Evolutionary conservation across 495 filamentous ascomycete species (phyloP).

Genomic region (Penicillium pulvis): DNA sequence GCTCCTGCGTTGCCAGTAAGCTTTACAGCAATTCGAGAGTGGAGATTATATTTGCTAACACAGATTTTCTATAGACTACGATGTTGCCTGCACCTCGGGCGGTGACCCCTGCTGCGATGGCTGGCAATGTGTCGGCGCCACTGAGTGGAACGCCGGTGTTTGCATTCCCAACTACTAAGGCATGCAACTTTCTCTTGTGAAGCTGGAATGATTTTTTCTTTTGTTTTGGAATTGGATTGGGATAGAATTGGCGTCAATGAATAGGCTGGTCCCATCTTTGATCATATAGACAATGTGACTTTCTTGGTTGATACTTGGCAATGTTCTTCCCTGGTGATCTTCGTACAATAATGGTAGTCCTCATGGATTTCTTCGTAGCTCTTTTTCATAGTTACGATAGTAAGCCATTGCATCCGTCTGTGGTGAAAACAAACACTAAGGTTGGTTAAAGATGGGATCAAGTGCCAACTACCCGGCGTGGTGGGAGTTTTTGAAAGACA

Average conservation of each 20-base stretch:
- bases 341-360: not conserved
- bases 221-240: not conserved
- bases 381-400: too few relatives aligned
- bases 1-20: not conserved
- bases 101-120: not conserved
- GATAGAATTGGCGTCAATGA: not conserved
- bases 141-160: not conserved
- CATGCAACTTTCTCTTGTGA: not conserved
- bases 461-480: slow-evolving; percentile 31
- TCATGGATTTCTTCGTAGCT: not conserved
- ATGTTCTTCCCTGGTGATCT: not conserved
- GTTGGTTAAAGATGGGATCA: not conserved
- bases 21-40: not conserved
- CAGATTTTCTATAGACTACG: not conserved
- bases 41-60: not conserved
- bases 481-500: slow-evolving; percentile 22
- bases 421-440: too few relatives aligned
- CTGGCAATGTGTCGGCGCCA: not conserved
- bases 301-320: not conserved
- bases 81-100: not conserved
- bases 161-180: slow-evolving; percentile 1
- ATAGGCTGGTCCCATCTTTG: not conserved
- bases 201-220: not conserved
- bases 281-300: not conserved
- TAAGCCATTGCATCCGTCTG: not conserved